Conservation (phyloP, 148 eudicot genomes). For the Agrostemma githago region DNA sequence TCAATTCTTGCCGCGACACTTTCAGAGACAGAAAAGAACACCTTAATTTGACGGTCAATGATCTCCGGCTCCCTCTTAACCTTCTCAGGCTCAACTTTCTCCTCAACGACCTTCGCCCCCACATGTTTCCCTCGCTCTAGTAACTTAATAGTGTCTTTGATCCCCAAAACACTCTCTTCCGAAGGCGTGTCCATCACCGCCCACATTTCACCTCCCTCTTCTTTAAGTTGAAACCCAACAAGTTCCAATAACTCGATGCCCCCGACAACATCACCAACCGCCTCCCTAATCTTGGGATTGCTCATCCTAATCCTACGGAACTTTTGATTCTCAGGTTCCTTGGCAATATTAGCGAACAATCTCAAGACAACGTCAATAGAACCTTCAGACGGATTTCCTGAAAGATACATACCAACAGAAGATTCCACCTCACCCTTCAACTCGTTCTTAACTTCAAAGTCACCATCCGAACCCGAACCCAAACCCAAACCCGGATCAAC, state of each 20-base stretch:
- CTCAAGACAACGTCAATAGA: constrained; percentile 61
- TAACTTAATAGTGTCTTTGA: constrained; percentile 42
- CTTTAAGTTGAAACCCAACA: constrained; percentile 75
- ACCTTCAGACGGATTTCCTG: constrained; percentile 69
- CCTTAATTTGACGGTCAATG: constrained; percentile 63
- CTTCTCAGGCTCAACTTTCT: constrained; percentile 42
- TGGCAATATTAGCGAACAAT: constrained; percentile 59
- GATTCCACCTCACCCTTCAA: constrained; percentile 36
- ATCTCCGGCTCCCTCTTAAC: constrained; percentile 30
- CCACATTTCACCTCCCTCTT: constrained; percentile 91
- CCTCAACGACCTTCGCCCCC: constrained; percentile 36
- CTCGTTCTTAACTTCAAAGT: constrained; percentile 19
- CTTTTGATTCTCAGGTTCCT: constrained; percentile 77
- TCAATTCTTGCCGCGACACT: constrained; percentile 77
- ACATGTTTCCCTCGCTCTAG: constrained; percentile 40
- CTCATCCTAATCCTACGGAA: constrained; percentile 82
- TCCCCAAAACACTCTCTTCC: constrained; percentile 28
- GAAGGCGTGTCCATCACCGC: constrained; percentile 75
- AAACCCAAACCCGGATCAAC: constrained; percentile 11
- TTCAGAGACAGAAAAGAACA: constrained; percentile 85
- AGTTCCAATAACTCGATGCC: constrained; percentile 74
- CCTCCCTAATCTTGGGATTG: constrained; percentile 84
- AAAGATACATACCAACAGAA: constrained; percentile 57
- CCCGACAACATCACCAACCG: constrained; percentile 66
- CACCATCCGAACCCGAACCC: constrained; percentile 25